Conservation (phyloP, 805 yeast species). For the Ogataea siamensis region DNA sequence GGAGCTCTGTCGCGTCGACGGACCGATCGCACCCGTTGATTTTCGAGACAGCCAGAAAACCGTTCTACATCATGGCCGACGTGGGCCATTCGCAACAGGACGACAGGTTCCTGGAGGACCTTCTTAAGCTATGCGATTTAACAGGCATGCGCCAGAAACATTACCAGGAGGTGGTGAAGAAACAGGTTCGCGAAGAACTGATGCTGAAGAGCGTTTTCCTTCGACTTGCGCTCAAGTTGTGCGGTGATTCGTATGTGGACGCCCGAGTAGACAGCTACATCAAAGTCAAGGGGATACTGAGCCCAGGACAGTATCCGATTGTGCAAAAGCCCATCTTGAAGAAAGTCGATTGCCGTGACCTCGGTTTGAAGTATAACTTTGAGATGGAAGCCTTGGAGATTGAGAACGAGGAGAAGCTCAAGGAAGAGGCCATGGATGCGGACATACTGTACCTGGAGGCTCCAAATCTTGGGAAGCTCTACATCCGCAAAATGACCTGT, state of each 20-base stretch:
- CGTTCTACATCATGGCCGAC: slow-evolving; percentile 19
- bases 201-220: slow-evolving; percentile 10
- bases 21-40: slow-evolving; percentile 27
- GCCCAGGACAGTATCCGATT: slow-evolving; percentile 22
- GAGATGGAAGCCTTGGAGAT: slow-evolving; percentile 18
- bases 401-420: slow-evolving; percentile 17
- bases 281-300: slow-evolving; percentile 15
- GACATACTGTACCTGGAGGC: slow-evolving; percentile 25
- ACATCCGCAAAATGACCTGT: slow-evolving; percentile 15
- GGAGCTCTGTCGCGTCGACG: slow-evolving; percentile 24
- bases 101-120: slow-evolving; percentile 20
- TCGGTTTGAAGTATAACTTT: slow-evolving; percentile 16
- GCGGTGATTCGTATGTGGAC: slow-evolving; percentile 13
- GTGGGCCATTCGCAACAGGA: slow-evolving; percentile 20
- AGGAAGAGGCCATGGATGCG: slow-evolving; percentile 16
- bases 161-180: slow-evolving; percentile 15
- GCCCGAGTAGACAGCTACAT: slow-evolving; percentile 19
- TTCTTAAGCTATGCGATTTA: slow-evolving; percentile 25
- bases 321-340: slow-evolving; percentile 22
- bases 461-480: slow-evolving; percentile 12
- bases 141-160: slow-evolving; percentile 23
- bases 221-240: slow-evolving; percentile 12
- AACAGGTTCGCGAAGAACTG: slow-evolving; percentile 12
- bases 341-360: slow-evolving; percentile 14
- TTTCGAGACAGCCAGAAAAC: slow-evolving; percentile 21